Conservation (phyloP, 257 asterid species). For the Vinca minor region DNA sequence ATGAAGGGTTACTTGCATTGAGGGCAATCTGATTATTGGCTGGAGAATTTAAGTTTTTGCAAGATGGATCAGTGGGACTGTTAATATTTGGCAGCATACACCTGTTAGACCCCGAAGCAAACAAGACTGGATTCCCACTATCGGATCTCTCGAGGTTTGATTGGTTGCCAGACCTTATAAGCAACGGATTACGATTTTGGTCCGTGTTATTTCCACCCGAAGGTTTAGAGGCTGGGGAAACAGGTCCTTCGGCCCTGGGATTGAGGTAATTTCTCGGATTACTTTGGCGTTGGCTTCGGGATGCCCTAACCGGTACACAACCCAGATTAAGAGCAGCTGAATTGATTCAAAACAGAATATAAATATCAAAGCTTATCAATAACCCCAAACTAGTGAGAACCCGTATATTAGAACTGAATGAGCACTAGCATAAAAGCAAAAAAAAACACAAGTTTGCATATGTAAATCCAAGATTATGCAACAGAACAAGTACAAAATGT, state of each 20-base stretch:
- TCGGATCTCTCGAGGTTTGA: constrained; percentile 24
- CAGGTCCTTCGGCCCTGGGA: constrained; percentile 44
- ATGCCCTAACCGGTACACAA: constrained; percentile 63
- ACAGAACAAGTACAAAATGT: constrained; percentile 2
- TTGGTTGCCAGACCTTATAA: constrained; percentile 24
- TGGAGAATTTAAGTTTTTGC: constrained; percentile 19
- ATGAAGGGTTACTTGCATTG: constrained; percentile 17
- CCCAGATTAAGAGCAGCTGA: constrained; percentile 90
- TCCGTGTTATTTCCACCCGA: constrained; percentile 26
- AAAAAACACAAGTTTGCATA: background rate
- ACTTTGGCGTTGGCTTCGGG: constrained; percentile 72
- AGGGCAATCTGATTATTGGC: constrained; percentile 20
- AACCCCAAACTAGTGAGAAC: background rate
- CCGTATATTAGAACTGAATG: background rate
- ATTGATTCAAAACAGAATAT: constrained; percentile 21
- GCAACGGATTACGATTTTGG: constrained; percentile 20
- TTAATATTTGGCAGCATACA: constrained; percentile 26
- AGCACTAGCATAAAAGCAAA: background rate
- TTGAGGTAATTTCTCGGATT: constrained; percentile 60
- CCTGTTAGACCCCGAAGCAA: constrained; percentile 35
- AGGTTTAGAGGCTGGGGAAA: constrained; percentile 29
- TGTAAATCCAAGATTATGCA: constrained; percentile 7
- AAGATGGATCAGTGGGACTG: constrained; percentile 24
- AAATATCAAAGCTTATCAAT: constrained; percentile 10
- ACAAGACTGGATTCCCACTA: constrained; percentile 24